Evolutionary conservation across 1,284 basidiomycete species (phyloP).

Genomic region (Trichosporon ovoides): DNA sequence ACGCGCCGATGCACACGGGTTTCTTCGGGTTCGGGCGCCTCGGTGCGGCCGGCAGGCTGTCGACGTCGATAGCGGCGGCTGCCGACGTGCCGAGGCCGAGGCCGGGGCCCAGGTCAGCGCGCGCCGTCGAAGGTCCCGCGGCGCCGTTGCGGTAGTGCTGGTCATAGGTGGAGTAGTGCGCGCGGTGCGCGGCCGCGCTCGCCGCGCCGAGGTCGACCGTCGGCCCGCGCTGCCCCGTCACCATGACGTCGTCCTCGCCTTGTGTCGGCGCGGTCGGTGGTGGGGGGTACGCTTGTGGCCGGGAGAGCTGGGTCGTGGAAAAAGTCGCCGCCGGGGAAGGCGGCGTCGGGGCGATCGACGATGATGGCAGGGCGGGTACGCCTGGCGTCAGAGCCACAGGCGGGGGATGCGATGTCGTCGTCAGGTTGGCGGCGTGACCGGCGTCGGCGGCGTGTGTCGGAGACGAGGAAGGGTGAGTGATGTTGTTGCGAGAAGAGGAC

Average conservation of each 20-base stretch:
- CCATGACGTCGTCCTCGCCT: background rate
- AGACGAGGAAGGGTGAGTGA: background rate
- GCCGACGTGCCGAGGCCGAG: conserved; percentile 17
- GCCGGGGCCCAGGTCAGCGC: background rate
- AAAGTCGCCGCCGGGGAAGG: too few relatives aligned
- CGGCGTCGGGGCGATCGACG: too few relatives aligned
- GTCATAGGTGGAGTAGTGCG: background rate
- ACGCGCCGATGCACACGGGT: conserved; percentile 75
- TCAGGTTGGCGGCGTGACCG: background rate
- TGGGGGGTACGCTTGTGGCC: background rate
- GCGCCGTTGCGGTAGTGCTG: background rate
- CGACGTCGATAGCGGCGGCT: conserved; percentile 32
- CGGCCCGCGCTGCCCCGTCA: background rate
- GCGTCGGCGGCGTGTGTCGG: background rate
- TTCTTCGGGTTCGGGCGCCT: conserved; percentile 25
- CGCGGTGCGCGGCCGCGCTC: background rate
- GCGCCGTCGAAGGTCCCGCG: background rate
- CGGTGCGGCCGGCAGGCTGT: conserved; percentile 23
- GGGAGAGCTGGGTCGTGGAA: too few relatives aligned
- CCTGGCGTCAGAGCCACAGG: too few relatives aligned
- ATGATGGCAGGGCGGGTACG: too few relatives aligned
- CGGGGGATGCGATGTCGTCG: background rate
- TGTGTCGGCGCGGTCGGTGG: background rate
- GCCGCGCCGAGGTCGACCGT: background rate
- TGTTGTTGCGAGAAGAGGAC: background rate